Evolutionary conservation across 106 monocot species (phyloP).

Genomic region (Triglochin maritima): DNA sequence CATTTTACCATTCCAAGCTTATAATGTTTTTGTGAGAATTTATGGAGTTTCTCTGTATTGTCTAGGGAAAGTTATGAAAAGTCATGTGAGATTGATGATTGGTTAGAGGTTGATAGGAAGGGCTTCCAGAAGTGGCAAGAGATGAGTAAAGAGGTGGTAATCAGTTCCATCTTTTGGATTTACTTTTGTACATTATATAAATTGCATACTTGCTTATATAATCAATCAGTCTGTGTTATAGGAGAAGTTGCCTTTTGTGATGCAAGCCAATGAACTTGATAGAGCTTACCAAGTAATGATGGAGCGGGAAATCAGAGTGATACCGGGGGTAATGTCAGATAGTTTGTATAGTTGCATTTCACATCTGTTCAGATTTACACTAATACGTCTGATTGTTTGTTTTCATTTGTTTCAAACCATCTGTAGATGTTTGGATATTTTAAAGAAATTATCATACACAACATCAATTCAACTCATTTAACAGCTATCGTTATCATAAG

Average conservation of each 20-base stretch:
- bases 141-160: slow-evolving; percentile 3
- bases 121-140: slow-evolving; percentile 8
- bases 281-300: slow-evolving; percentile 13
- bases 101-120: slow-evolving; percentile 7
- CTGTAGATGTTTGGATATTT: too few species aligned
- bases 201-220: neutral
- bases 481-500: too few species aligned
- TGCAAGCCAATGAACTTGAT: slow-evolving; percentile 27
- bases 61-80: slow-evolving; percentile 8
- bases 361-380: too few species aligned
- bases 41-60: neutral
- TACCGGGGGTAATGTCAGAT: too few species aligned
- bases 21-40: neutral
- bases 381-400: too few species aligned
- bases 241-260: slow-evolving; percentile 27
- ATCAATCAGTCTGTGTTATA: neutral
- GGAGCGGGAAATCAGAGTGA: slow-evolving; percentile 4
- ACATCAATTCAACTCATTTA: too few species aligned
- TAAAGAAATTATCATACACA: too few species aligned
- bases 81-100: slow-evolving; percentile 1
- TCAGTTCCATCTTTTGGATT: too few species aligned
- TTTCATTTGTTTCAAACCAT: too few species aligned
- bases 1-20: neutral
- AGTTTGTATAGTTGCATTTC: too few species aligned
- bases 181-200: neutral